Base-by-base conservation (phyloP, 345 rosid genomes). In the Kernera saxatilis region DNA sequence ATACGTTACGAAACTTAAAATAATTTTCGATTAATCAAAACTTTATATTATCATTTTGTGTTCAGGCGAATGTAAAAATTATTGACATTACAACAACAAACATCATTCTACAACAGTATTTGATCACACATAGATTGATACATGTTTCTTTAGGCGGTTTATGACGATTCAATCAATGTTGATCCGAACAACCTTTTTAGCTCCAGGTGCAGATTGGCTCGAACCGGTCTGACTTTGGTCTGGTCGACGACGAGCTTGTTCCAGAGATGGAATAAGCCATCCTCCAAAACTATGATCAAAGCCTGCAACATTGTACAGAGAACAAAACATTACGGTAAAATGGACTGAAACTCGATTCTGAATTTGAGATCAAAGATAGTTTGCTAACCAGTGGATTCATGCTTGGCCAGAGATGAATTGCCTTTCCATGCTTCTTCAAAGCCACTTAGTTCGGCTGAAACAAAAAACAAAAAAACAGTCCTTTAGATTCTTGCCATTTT, bases 391-490 rank as follows among this genome's bases (percentile, higher is more conserved):
- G 30, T 23, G 45, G 35, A 57, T 72, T 88, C 83, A 62, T 57
- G 79, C 33, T 21, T 30, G 48, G 57, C 58, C 71, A 53, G 63
- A 39, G 73, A 82, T 35, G 71, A 81, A 68, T 82, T 84, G 30
- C 78, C 84, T 63, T 84, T 81, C 96, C 93, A 91, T 29, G 70
- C 78, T 72, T 84, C 80, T 65, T 89, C 92, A 73, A 89, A 91
- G 11, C 85, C 79, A 45, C 77, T 39, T 39, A 91, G 79, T 55
- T 87, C 93, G 18, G 84, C 97, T 91, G 79, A 54, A 66, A 70
- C 23, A 12, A 27, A 29, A 5, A 17, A 17, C 49, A 41, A 58
- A 36, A 14, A 1, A 54, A 71, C 18, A 40, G 23, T 45, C 33
- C 9, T 39, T 43, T 8, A 41, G 62, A 4, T 18, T 61, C 27